These are phyloP conservation scores for Eimeria acervulina DNA, from an alignment of 169 alveolate species.

Conservation along the genomic window DNA sequence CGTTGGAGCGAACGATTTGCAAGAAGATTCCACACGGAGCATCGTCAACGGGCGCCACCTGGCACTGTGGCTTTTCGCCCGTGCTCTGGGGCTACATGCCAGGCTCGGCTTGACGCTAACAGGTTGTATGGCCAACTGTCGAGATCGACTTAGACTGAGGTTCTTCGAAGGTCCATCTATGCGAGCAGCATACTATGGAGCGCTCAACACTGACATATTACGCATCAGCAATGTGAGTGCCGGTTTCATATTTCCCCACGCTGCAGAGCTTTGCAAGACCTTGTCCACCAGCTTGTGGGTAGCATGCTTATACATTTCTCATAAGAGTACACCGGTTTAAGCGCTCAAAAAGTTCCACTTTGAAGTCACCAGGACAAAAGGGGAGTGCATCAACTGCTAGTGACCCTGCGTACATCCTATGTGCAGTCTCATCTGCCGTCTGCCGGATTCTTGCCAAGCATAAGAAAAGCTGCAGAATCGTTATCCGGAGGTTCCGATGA, in stretches of 20 bases:
- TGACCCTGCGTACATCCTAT: background rate
- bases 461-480: slow-evolving; percentile 24
- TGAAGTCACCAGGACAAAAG: background rate
- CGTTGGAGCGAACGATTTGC: slow-evolving; percentile 35
- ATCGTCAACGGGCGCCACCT: slow-evolving; percentile 65
- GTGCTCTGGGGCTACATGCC: slow-evolving; percentile 71
- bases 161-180: slow-evolving; percentile 46
- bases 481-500: slow-evolving; percentile 14
- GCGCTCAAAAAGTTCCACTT: background rate
- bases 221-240: slow-evolving; percentile 58
- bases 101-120: slow-evolving; percentile 42
- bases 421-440: slow-evolving; percentile 48
- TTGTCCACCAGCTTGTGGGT: background rate
- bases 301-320: background rate
- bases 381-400: background rate
- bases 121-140: slow-evolving; percentile 58
- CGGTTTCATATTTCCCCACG: background rate
- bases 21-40: slow-evolving; percentile 15
- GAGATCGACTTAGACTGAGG: slow-evolving; percentile 47
- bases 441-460: background rate
- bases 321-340: background rate
- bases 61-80: slow-evolving; percentile 67
- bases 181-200: slow-evolving; percentile 68
- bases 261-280: background rate
- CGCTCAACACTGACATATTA: slow-evolving; percentile 53